Conservation (phyloP, 371 early-diverging fungal genomes). For the Blastocladiella emersonii region DNA sequence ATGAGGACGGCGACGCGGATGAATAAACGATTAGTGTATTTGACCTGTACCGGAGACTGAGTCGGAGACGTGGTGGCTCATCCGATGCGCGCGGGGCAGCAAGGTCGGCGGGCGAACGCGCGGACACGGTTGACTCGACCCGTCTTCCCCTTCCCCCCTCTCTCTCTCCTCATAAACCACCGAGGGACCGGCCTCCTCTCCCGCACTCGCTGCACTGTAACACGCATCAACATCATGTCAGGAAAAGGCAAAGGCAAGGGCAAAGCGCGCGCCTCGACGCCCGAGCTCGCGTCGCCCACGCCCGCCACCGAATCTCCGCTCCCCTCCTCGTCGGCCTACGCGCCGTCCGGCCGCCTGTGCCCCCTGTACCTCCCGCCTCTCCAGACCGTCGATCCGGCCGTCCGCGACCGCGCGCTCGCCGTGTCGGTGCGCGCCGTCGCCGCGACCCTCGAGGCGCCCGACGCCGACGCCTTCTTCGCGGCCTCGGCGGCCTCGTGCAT, state of each 20-base stretch:
- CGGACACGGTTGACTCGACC: no score
- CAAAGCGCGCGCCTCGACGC: background rate
- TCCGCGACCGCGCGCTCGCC: background rate
- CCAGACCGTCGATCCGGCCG: background rate
- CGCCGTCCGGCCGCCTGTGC: background rate
- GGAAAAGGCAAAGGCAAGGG: conserved; percentile 1
- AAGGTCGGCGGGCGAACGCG: no score
- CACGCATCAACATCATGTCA: background rate
- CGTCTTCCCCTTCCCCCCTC: no score
- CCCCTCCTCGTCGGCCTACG: background rate
- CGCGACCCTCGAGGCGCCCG: background rate
- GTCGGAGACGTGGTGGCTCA: no score
- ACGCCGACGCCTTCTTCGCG: background rate
- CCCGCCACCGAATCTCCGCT: no score
- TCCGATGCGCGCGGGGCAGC: no score
- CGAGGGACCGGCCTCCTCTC: no score
- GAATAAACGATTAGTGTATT: no score
- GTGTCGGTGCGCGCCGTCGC: background rate
- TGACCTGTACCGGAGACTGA: no score
- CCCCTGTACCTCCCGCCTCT: background rate
- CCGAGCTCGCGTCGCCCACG: no score
- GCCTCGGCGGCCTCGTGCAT: background rate
- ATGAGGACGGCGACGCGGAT: no score
- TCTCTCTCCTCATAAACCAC: no score
- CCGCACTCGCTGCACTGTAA: background rate